Evolutionary conservation across 75 land plant species (phyloP).

Genomic region (Pseudotsuga menziesii): DNA sequence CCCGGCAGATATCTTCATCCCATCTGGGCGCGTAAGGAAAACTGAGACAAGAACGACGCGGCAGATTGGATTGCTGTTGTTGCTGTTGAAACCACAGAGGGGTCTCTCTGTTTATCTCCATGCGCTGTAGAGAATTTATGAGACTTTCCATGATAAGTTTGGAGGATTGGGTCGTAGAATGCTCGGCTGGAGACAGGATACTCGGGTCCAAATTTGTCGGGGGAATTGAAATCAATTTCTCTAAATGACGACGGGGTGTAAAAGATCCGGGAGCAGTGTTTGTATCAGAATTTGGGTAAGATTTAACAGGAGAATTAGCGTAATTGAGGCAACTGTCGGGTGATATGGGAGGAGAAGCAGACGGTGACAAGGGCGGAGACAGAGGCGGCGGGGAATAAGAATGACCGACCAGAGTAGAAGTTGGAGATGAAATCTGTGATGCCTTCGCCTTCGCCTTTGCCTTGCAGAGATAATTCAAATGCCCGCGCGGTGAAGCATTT

Average conservation of each 20-base stretch:
- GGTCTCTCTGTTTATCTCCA: background rate
- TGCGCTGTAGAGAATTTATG: background rate
- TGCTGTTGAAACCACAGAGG: background rate
- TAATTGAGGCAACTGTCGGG: too few relatives aligned
- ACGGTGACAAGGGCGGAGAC: constrained; percentile 13
- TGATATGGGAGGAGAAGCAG: background rate
- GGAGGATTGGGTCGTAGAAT: too few relatives aligned
- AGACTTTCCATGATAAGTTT: background rate
- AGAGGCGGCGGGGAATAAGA: constrained; percentile 25
- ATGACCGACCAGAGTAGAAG: constrained; percentile 38
- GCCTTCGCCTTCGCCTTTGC: too few relatives aligned
- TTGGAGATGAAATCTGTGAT: constrained; percentile 22
- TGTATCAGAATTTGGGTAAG: too few relatives aligned
- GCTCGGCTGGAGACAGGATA: background rate
- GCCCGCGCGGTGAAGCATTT: background rate
- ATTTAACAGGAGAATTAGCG: too few relatives aligned
- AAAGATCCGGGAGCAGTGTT: too few relatives aligned
- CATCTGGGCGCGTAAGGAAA: too few relatives aligned
- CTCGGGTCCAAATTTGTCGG: background rate
- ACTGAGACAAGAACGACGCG: too few relatives aligned
- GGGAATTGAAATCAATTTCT: background rate
- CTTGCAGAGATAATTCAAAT: background rate
- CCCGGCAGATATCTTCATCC: background rate
- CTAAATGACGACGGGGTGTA: background rate
- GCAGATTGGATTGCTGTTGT: background rate